Evolutionary conservation across 352 stramenopile species (phyloP).

Genomic region (Phytophthora pistaciae): DNA sequence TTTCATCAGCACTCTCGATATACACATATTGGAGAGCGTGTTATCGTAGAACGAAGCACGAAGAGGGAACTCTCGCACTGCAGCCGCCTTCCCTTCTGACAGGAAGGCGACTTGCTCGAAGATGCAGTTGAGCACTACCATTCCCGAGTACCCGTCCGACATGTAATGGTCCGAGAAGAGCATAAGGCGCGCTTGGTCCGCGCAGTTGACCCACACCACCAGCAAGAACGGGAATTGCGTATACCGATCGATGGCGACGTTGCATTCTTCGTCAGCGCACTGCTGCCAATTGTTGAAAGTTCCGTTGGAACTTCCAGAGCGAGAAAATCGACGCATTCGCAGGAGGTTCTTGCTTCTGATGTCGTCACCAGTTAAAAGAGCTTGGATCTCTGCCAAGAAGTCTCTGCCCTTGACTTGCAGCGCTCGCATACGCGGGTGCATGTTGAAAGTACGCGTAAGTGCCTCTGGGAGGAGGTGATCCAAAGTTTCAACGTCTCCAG

Average conservation of each 20-base stretch:
- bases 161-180: slow-evolving; percentile 34
- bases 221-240: slow-evolving; percentile 34
- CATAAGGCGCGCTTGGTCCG: slow-evolving; percentile 13
- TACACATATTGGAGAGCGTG: slow-evolving; percentile 26
- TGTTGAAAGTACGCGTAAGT: slow-evolving; percentile 50
- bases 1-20: slow-evolving; percentile 35
- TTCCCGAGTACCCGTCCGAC: slow-evolving; percentile 38
- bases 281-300: slow-evolving; percentile 22
- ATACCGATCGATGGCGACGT: slow-evolving; percentile 29
- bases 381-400: slow-evolving; percentile 42
- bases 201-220: slow-evolving; percentile 30
- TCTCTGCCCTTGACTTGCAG: slow-evolving; percentile 38
- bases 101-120: slow-evolving; percentile 22
- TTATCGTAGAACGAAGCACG: slow-evolving; percentile 40
- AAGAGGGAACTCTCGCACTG: slow-evolving; percentile 23
- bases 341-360: slow-evolving; percentile 25
- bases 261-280: slow-evolving; percentile 1
- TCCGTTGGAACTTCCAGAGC: not conserved
- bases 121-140: slow-evolving; percentile 37
- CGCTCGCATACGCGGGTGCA: slow-evolving; percentile 49
- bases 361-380: slow-evolving; percentile 24
- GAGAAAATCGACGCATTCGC: slow-evolving; percentile 14
- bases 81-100: not conserved
- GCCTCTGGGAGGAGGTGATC: slow-evolving; percentile 34
- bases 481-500: slow-evolving; percentile 22